Percentiles rank a stretch among this genome's conserved stretches.
phyloP scores from a whole-genome alignment of 192 early-diverging fungal genomes.

The Lobosporangium transversale region DNA sequence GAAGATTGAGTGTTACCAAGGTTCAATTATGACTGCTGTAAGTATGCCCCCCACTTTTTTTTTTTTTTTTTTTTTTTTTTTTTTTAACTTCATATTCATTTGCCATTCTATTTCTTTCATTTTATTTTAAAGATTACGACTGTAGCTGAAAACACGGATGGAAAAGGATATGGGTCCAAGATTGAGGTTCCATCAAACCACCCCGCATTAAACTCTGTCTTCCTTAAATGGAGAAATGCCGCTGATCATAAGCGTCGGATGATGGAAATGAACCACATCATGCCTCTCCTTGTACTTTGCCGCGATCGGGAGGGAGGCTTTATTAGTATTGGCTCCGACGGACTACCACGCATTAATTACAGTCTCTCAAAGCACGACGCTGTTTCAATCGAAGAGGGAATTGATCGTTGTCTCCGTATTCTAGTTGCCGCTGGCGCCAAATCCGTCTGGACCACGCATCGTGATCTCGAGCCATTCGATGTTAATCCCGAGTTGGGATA shows the following conservation, averaged over 20 bases:
- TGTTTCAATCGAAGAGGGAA: slow-evolving; percentile 56
- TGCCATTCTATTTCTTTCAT: not conserved
- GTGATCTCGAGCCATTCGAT: slow-evolving; percentile 53
- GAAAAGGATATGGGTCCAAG: slow-evolving; percentile 71
- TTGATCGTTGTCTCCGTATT: slow-evolving; percentile 55
- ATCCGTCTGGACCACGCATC: slow-evolving; percentile 64
- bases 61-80: not conserved
- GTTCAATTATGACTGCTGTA: slow-evolving; percentile 77
- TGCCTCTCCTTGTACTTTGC: slow-evolving; percentile 62
- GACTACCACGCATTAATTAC: slow-evolving; percentile 60
- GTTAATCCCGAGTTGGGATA: slow-evolving; percentile 50
- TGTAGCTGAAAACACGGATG: slow-evolving; percentile 66
- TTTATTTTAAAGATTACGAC: slow-evolving; percentile 35
- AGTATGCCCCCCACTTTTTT: slow-evolving; percentile 20
- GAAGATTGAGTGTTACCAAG: slow-evolving; percentile 59
- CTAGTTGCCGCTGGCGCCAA: slow-evolving; percentile 74
- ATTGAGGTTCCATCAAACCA: slow-evolving; percentile 71
- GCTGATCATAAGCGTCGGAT: slow-evolving; percentile 64
- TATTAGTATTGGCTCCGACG: slow-evolving; percentile 55
- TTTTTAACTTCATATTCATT: not conserved
- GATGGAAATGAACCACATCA: slow-evolving; percentile 57
- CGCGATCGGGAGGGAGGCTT: slow-evolving; percentile 71
- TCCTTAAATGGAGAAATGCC: slow-evolving; percentile 61
- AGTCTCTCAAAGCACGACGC: slow-evolving; percentile 62
- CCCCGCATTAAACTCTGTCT: slow-evolving; percentile 56